Evolutionary conservation across 1,284 basidiomycete species (phyloP).

Genomic region (Lignosus rhinocerotis): DNA sequence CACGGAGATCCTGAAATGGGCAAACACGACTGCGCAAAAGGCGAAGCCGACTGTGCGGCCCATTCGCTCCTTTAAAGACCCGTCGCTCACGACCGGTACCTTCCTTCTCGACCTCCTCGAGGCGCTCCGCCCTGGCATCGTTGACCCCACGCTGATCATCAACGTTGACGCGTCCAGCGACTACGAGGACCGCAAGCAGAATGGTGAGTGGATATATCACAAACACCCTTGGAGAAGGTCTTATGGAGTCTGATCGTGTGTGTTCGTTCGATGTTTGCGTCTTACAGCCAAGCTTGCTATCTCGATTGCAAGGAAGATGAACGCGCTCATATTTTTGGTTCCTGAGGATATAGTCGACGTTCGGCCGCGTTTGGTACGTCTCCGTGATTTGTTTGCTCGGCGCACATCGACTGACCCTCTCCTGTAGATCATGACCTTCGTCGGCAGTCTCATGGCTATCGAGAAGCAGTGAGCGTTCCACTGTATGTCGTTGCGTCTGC

Average conservation of each 20-base stretch:
- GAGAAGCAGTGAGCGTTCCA: slow-evolving; percentile 16
- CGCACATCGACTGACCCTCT: not conserved
- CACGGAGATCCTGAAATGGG: slow-evolving; percentile 95
- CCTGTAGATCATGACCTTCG: slow-evolving; percentile 50
- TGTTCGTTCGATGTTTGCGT: not conserved
- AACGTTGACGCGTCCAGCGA: slow-evolving; percentile 63
- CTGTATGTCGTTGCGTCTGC: not conserved
- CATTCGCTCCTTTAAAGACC: slow-evolving; percentile 94
- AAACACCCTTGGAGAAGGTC: not conserved
- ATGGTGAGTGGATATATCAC: slow-evolving; percentile 58
- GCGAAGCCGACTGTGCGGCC: slow-evolving; percentile 65
- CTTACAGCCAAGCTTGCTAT: slow-evolving; percentile 89
- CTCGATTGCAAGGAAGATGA: slow-evolving; percentile 96
- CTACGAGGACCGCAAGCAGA: slow-evolving; percentile 91
- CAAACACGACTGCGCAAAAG: slow-evolving; percentile 85
- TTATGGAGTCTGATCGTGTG: not conserved
- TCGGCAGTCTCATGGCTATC: slow-evolving; percentile 46
- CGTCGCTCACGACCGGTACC: slow-evolving; percentile 84
- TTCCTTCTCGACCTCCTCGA: slow-evolving; percentile 97
- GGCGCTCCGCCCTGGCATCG: slow-evolving; percentile 89
- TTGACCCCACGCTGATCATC: slow-evolving; percentile 85
- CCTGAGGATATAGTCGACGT: slow-evolving; percentile 95
- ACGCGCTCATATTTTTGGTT: slow-evolving; percentile 95
- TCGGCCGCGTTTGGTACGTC: slow-evolving; percentile 72
- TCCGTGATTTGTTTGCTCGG: slow-evolving; percentile 28